phyloP scores from a whole-genome alignment of 2,329 filamentous ascomycete genomes.

The Ustulina deusta region DNA sequence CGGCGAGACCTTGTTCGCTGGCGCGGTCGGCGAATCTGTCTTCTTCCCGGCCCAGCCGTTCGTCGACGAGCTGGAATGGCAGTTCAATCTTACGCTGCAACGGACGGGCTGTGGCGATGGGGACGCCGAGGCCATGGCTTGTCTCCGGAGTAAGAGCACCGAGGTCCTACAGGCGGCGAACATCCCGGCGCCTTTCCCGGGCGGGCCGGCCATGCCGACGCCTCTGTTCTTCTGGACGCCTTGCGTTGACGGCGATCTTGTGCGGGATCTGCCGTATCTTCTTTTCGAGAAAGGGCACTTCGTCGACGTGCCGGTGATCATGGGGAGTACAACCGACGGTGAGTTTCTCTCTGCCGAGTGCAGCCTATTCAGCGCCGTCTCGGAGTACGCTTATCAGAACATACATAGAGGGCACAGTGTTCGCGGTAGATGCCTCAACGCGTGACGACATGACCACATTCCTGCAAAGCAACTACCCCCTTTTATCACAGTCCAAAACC shows the following conservation, averaged over 20 bases:
- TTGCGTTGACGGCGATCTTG: conserved; percentile 61
- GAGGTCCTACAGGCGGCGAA: conserved; percentile 58
- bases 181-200: conserved; percentile 55
- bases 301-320: conserved; percentile 59
- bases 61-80: conserved; percentile 60
- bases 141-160: conserved; percentile 56
- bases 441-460: conserved; percentile 54
- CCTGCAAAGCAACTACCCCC: conserved; percentile 62
- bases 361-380: neutral
- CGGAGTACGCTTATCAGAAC: conserved; percentile 23
- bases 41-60: conserved; percentile 64
- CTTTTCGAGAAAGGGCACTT: conserved; percentile 57
- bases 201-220: conserved; percentile 47
- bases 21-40: conserved; percentile 60
- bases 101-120: conserved; percentile 54
- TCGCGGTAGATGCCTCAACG: conserved; percentile 55
- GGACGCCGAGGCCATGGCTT: conserved; percentile 53
- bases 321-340: conserved; percentile 60
- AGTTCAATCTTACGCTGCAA: conserved; percentile 56
- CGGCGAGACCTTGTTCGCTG: conserved; percentile 58
- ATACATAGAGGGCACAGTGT: conserved; percentile 60
- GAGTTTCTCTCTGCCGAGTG: conserved; percentile 7
- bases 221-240: conserved; percentile 65
- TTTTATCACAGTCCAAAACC: conserved; percentile 54
- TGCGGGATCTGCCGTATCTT: conserved; percentile 57